Evolutionary conservation across 345 rosid species (phyloP), one percentile per base, ranked within the genome.

Genomic region (Eucalyptus sideroxylon): DNA sequence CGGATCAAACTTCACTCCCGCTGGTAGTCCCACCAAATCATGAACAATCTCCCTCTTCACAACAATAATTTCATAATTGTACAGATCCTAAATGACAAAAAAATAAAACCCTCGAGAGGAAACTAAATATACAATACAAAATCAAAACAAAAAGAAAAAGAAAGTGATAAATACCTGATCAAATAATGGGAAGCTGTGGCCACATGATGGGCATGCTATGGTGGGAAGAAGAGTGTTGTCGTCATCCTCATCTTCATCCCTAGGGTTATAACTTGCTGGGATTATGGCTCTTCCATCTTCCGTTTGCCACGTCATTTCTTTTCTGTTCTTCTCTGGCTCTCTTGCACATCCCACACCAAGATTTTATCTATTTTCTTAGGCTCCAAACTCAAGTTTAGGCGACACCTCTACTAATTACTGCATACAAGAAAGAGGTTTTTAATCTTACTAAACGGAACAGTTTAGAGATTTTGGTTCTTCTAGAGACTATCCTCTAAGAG

Each of bases 1-100:
- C 37, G 99, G 99, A 89, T 98, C 98, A 55, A 98, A 98, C 88
- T 96, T 98, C 89, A 96, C 98, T 86, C 99, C 99, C 1, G 98
- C 98, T 7, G 99, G 99, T 80, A 98, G 89, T 30, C 99, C 97
- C 56, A 96, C 98, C 89, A 98, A 91, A 91, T 95, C 97, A 67
- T 94, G 93, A 77, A 77, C 45, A 87, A 96, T 94, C 26, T 93
- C 94, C 86, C 91, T 93, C 98, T 96, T 88, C 87, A 27, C 44
- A 86, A n/a, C n/a, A 49, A 50, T 85, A 30, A 85, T 65, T 34
- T 44, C 59, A 69, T 49, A 9, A 59, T 30, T n/a, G 65, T 11
- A 27, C 30, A 34, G 27, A 51, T 14, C 19, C 12, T 10, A 50
- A 31, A 59, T 42, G 9, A 37, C 69, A 59, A 88, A n/a, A 62